These are phyloP conservation scores for Leccinum disarticulatum DNA, from an alignment of 768 basidiomycete genomes.

Conservation along the genomic window DNA sequence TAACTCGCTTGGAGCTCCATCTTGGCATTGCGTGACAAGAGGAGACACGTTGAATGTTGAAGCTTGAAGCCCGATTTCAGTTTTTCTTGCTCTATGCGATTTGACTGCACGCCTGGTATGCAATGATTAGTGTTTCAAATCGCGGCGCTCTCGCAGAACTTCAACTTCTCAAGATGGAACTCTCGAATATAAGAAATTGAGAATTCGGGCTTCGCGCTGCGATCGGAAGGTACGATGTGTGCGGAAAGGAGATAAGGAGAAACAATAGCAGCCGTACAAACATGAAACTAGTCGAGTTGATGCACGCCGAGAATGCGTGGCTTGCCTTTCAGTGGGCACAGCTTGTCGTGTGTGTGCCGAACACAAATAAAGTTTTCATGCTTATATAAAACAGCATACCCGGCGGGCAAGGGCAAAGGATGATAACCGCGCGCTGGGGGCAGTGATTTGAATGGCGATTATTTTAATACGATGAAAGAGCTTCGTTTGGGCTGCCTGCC, in stretches of 20 bases:
- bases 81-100: slow-evolving; percentile 1
- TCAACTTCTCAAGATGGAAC: neutral
- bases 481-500: neutral
- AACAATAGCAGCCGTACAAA: slow-evolving; percentile 19
- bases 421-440: slow-evolving; percentile 28
- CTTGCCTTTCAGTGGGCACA: slow-evolving; percentile 18
- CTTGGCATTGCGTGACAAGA: neutral
- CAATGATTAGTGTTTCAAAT: neutral
- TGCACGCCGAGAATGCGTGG: slow-evolving; percentile 29
- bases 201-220: neutral
- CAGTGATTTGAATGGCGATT: slow-evolving; percentile 13
- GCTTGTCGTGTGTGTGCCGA: slow-evolving; percentile 4
- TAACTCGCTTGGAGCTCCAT: slow-evolving; percentile 15
- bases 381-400: slow-evolving; percentile 10
- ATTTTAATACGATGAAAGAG: slow-evolving; percentile 17
- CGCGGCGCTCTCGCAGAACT: neutral
- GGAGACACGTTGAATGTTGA: slow-evolving; percentile 13
- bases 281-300: slow-evolving; percentile 23
- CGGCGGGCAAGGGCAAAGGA: neutral
- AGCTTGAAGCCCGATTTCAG: slow-evolving; percentile 10
- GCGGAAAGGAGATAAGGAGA: slow-evolving; percentile 26
- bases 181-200: slow-evolving; percentile 14
- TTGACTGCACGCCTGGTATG: neutral
- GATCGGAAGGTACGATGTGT: slow-evolving; percentile 14
- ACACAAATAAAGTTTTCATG: slow-evolving; percentile 21